Percentiles rank a stretch among this genome's conserved stretches.
Conservation (phyloP, 2,329 filamentous ascomycete genomes). For the Dactylellina cionopaga region DNA sequence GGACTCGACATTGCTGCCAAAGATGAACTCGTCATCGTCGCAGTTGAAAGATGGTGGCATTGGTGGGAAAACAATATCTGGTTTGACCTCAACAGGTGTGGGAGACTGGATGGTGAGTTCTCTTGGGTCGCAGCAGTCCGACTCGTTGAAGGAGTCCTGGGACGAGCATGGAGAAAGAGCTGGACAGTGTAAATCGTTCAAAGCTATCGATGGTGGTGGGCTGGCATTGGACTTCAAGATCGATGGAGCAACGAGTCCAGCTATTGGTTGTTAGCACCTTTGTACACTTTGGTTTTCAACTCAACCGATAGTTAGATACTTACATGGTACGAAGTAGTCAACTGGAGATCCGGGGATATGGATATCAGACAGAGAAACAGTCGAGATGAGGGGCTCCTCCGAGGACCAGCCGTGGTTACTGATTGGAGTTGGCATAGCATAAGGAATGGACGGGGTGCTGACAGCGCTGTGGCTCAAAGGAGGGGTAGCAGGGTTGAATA, state of each 20-base stretch:
- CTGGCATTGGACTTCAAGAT: conserved; percentile 55
- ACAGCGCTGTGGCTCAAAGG: conserved; percentile 50
- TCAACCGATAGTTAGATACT: conserved; percentile 17
- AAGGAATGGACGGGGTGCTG: conserved; percentile 50
- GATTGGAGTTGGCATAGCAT: conserved; percentile 51
- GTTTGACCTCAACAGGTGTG: conserved; percentile 53
- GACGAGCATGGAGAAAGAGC: conserved; percentile 56
- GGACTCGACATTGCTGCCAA: conserved; percentile 50
- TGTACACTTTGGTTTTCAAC: not conserved
- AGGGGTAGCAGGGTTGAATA: conserved; percentile 51
- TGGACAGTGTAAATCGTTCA: conserved; percentile 55
- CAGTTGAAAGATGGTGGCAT: conserved; percentile 54
- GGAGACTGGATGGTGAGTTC: conserved; percentile 57
- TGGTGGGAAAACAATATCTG: conserved; percentile 54
- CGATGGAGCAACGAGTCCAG: conserved; percentile 53
- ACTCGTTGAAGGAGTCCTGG: conserved; percentile 55
- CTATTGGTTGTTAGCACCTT: conserved; percentile 50
- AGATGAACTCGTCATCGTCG: conserved; percentile 55
- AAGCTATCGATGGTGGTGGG: conserved; percentile 54
- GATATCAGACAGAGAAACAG: conserved; percentile 56
- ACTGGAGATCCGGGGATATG: conserved; percentile 56
- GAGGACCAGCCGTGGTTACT: conserved; percentile 51
- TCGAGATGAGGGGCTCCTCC: conserved; percentile 50
- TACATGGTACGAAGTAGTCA: conserved; percentile 53
- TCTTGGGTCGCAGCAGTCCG: conserved; percentile 56